Evolutionary conservation across 768 basidiomycete species (phyloP).

Genomic region (Hericium rajendrae): DNA sequence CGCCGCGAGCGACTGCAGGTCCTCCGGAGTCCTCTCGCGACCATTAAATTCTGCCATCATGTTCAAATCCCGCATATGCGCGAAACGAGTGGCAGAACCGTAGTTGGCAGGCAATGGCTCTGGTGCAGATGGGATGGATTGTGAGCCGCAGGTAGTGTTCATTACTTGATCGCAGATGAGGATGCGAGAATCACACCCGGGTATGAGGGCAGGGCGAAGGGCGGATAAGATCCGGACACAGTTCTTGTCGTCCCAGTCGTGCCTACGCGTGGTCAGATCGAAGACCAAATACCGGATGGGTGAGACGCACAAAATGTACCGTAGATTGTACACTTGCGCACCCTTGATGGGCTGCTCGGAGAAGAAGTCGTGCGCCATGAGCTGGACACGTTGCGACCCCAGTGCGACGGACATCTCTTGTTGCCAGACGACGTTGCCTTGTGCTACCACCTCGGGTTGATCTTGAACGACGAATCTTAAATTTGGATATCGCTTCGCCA

Average conservation of each 20-base stretch:
- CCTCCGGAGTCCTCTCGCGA: slow-evolving; percentile 7
- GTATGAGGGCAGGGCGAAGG: background rate
- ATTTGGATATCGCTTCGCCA: background rate
- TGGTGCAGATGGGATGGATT: background rate
- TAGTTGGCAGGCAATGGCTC: slow-evolving; percentile 4
- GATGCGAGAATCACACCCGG: background rate
- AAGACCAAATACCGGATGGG: background rate
- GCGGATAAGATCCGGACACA: background rate
- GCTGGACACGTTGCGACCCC: background rate
- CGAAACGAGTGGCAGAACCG: background rate
- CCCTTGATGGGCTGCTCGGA: background rate
- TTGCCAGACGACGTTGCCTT: background rate
- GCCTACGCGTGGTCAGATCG: background rate
- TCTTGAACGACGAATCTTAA: background rate
- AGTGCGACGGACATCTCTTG: background rate
- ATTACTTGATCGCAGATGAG: background rate
- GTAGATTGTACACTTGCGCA: background rate
- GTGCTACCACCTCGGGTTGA: background rate
- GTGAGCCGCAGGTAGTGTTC: background rate
- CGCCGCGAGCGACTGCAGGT: slow-evolving; percentile 2
- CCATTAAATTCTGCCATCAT: slow-evolving; percentile 11
- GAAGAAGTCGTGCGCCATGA: background rate
- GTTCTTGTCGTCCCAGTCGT: background rate
- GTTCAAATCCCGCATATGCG: slow-evolving; percentile 8
- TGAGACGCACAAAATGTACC: background rate